A percentile compares a stretch with the other conserved stretches of the same genome.
These are phyloP conservation scores for Fusarium sp. DNA, from an alignment of 2,329 filamentous ascomycete species.

Conservation along the genomic window DNA sequence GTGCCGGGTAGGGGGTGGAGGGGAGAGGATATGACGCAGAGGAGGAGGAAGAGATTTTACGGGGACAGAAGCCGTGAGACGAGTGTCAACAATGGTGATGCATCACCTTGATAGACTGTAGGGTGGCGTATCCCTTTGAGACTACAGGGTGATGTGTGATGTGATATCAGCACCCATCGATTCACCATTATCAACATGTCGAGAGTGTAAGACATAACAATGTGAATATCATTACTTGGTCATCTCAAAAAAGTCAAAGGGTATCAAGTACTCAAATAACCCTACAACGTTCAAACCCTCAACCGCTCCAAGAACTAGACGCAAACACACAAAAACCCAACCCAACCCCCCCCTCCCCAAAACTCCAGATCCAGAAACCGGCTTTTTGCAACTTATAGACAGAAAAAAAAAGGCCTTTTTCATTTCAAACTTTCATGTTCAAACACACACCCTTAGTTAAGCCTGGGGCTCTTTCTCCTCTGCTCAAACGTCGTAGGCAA, in stretches of 20 bases:
- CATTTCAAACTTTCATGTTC: neutral
- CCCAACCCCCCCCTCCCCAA: constrained; percentile 15
- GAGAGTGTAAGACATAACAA: neutral
- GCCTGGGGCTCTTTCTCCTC: constrained; percentile 64
- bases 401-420: neutral
- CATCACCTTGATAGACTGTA: constrained; percentile 15
- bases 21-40: constrained; percentile 45
- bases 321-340: constrained; percentile 1
- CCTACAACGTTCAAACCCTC: constrained; percentile 35
- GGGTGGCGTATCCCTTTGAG: neutral
- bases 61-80: constrained; percentile 33
- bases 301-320: constrained; percentile 24
- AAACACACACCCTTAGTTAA: constrained; percentile 46
- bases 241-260: constrained; percentile 42
- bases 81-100: constrained; percentile 22
- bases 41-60: constrained; percentile 45
- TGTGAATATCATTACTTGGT: constrained; percentile 30
- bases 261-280: constrained; percentile 50
- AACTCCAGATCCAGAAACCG: constrained; percentile 30
- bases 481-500: constrained; percentile 56
- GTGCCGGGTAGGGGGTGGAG: constrained; percentile 58
- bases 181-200: neutral
- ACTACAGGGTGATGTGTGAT: neutral
- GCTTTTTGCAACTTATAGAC: neutral
- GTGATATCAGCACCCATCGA: neutral